phyloP scores from a whole-genome alignment of 1,139 yeast genomes.

The Candida sp. region DNA sequence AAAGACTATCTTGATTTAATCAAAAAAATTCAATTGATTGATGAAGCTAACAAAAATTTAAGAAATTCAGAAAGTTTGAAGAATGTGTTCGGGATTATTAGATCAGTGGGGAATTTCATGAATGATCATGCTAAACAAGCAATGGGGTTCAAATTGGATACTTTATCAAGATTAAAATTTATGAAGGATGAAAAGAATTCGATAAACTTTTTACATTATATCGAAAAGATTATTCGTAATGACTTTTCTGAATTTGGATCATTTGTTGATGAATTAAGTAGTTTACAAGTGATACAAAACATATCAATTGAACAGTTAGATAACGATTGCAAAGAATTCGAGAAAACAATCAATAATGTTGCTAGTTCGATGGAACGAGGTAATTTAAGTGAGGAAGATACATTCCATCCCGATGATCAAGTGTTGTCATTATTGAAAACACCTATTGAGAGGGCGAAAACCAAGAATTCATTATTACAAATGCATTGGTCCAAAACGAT shows the following conservation, averaged over 20 bases:
- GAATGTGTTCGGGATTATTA: slow-evolving; percentile 68
- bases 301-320: slow-evolving; percentile 75
- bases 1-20: slow-evolving; percentile 71
- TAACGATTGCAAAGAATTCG: slow-evolving; percentile 65
- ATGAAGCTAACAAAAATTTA: slow-evolving; percentile 63
- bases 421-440: slow-evolving; percentile 45
- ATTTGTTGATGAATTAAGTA: slow-evolving; percentile 72
- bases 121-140: slow-evolving; percentile 81
- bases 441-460: slow-evolving; percentile 61
- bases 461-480: slow-evolving; percentile 54
- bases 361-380: slow-evolving; percentile 63
- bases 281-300: slow-evolving; percentile 62
- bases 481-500: slow-evolving; percentile 55
- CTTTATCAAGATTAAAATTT: slow-evolving; percentile 78
- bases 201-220: slow-evolving; percentile 80
- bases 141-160: slow-evolving; percentile 77
- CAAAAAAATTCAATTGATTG: slow-evolving; percentile 60
- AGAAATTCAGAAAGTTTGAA: slow-evolving; percentile 61
- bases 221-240: slow-evolving; percentile 74
- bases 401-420: slow-evolving; percentile 76
- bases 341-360: slow-evolving; percentile 50
- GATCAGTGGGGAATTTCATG: slow-evolving; percentile 92
- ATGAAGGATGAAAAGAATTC: slow-evolving; percentile 82
- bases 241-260: slow-evolving; percentile 75
- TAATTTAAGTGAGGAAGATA: slow-evolving; percentile 62